Base-by-base conservation (phyloP, 2,329 filamentous ascomycete species). In the Talaromyces sp. region DNA sequence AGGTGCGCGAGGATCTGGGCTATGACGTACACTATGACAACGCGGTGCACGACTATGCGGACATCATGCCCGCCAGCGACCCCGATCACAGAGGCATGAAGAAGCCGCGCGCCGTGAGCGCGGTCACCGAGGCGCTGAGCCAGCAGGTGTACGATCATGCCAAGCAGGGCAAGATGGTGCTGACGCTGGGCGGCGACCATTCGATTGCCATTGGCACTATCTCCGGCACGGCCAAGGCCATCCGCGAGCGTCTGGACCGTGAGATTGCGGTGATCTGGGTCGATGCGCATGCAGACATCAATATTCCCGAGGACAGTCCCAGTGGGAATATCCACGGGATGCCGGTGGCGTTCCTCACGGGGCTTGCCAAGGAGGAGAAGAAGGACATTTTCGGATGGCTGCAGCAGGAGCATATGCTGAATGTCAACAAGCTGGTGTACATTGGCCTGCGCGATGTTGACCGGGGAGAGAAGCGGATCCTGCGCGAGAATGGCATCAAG, bases 211-310 rank as follows among this genome's bases (percentile, higher is more conserved):
- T 99, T 68, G 95, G 95, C 64, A 96, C 91, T 54, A 86, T 99
- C 68, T 89, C 89, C 29, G 95, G 95, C 46, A 91, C 89, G 1
- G 90, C 93, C 38, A 90, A 89, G 79, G 95, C 93, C 0, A 88
- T 91, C 46, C 86, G 90, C 61, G 93, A 99, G 82, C 81, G 93
- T 19, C 80, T 96, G 62, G 86, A 81, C 14, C 84, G 89, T 59
- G 93, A 98, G 69, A 87, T 97, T 64, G 95, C 92, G 13, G 91
- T 99, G 61, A 96, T 99, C 75, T 99, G 95, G 95, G 95, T 99
- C 32, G 95, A 99, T 77, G 95, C 95, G 27, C 95, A 99, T 77
- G 89, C 93, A 58, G 95, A 99, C 76, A 97, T 99, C 81, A 99
- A 99, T 80, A 92, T 90, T 1, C 95, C 93, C 58, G 93, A 98